Conservation (phyloP, 148 eudicot genomes). For the Hydrangea macrophylla region DNA sequence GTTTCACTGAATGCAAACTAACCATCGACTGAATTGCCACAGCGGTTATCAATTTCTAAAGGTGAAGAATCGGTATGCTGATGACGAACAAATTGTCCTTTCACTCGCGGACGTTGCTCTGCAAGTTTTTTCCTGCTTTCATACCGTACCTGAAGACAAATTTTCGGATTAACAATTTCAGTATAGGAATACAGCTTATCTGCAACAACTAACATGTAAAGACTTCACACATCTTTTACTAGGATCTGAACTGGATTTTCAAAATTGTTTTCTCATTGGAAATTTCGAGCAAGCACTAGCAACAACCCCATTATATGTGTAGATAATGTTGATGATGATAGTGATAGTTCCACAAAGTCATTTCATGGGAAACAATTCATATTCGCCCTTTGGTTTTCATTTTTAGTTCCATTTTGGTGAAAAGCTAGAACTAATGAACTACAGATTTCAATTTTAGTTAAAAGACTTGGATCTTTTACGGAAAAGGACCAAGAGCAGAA, state of each 20-base stretch:
- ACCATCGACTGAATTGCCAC: constrained; percentile 22
- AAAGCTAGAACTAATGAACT: too few relatives aligned
- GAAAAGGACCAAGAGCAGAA: background rate
- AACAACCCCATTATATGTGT: too few relatives aligned
- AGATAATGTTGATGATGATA: too few relatives aligned
- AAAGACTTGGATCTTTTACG: background rate
- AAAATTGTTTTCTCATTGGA: too few relatives aligned
- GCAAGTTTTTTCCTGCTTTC: constrained; percentile 93
- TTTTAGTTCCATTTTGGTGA: too few relatives aligned
- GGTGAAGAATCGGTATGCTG: constrained; percentile 47
- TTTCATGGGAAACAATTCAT: background rate
- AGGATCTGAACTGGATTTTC: too few relatives aligned
- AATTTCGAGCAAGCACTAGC: too few relatives aligned
- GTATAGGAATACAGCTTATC: too few relatives aligned
- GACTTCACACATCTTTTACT: too few relatives aligned
- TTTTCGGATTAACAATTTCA: constrained; percentile 1
- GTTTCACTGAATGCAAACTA: constrained; percentile 1
- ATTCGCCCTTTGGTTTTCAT: too few relatives aligned
- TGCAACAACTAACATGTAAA: too few relatives aligned
- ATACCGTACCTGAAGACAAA: constrained; percentile 66
- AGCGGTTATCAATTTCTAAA: constrained; percentile 25
- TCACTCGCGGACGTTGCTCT: constrained; percentile 89
- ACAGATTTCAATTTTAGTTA: background rate
- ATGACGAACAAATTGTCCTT: constrained; percentile 97
- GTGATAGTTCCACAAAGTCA: background rate